phyloP scores from a whole-genome alignment of 1,284 basidiomycete genomes.

The Leccinum fallax region DNA sequence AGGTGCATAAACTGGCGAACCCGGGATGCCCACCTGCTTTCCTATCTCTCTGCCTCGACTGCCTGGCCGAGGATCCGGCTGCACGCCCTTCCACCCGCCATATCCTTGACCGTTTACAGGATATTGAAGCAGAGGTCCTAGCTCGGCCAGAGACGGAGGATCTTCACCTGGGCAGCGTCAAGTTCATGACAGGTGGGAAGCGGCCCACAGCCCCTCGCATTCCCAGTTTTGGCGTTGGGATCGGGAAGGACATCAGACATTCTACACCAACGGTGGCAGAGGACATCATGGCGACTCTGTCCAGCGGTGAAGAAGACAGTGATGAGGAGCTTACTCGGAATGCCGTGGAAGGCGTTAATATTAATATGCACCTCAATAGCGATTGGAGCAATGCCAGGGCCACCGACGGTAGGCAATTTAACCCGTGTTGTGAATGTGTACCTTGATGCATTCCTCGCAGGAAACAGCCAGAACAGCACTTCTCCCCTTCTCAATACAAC shows the following conservation, averaged over 20 bases:
- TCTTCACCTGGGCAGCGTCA: slow-evolving; percentile 84
- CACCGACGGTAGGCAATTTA: slow-evolving; percentile 38
- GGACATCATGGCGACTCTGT: slow-evolving; percentile 31
- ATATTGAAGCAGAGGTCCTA: slow-evolving; percentile 82
- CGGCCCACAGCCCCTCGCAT: slow-evolving; percentile 70
- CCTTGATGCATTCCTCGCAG: slow-evolving; percentile 30
- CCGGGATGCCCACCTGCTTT: slow-evolving; percentile 81
- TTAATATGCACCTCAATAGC: slow-evolving; percentile 51
- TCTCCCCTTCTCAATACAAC: slow-evolving; percentile 60
- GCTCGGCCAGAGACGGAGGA: slow-evolving; percentile 67
- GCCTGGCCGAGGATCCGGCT: slow-evolving; percentile 69
- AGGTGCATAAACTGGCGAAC: slow-evolving; percentile 72
- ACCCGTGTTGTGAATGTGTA: slow-evolving; percentile 12
- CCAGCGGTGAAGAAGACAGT: slow-evolving; percentile 50
- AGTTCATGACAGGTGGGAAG: slow-evolving; percentile 69
- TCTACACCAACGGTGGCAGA: slow-evolving; percentile 22
- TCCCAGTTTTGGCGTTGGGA: slow-evolving; percentile 82
- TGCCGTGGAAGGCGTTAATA: slow-evolving; percentile 58
- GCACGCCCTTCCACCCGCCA: slow-evolving; percentile 76
- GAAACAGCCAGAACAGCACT: slow-evolving; percentile 43
- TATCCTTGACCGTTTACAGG: slow-evolving; percentile 73
- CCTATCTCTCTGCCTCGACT: slow-evolving; percentile 78
- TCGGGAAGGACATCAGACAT: slow-evolving; percentile 58
- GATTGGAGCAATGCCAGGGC: slow-evolving; percentile 45
- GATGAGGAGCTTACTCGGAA: slow-evolving; percentile 68